Evolutionary conservation across 139 green algal species (phyloP).

Genomic region (Chlorella sp.): DNA sequence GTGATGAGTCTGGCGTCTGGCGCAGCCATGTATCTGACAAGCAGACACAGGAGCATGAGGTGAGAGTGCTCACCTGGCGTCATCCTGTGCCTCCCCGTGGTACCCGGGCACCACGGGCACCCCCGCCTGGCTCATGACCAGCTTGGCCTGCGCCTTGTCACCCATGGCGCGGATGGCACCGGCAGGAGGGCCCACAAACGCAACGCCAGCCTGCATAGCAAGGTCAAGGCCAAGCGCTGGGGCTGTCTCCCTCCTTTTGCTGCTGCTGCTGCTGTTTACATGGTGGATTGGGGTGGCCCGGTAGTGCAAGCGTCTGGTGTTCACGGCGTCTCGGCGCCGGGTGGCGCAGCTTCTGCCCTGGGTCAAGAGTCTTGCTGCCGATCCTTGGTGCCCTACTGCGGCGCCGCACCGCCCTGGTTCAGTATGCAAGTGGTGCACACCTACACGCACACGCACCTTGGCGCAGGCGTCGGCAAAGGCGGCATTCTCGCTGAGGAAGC

Average conservation of each 20-base stretch:
- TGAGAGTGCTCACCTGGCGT: constrained; percentile 20
- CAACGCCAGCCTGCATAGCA: constrained; percentile 29
- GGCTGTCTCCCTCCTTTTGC: no score
- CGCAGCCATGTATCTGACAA: neutral
- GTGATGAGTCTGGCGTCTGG: no score
- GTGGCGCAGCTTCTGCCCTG: neutral
- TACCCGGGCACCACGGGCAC: constrained; percentile 86
- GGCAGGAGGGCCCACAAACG: constrained; percentile 68
- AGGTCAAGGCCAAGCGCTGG: neutral
- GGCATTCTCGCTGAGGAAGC: constrained; percentile 78
- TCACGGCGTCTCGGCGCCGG: neutral
- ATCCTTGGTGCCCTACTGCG: neutral
- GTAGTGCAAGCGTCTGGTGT: neutral
- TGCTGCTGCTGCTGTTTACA: no score
- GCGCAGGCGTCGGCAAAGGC: constrained; percentile 57
- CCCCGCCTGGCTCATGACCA: constrained; percentile 61
- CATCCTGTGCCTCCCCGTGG: constrained; percentile 62
- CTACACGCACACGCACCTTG: neutral
- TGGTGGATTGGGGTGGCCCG: no score
- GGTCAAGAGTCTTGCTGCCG: neutral
- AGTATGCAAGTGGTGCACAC: neutral
- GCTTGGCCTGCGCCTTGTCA: constrained; percentile 71
- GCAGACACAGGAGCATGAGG: neutral
- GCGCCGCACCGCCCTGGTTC: no score
- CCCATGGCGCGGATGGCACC: constrained; percentile 61